These are phyloP conservation scores for Annulohypoxylon nitens DNA, from an alignment of 495 filamentous ascomycete species.

Conservation along the genomic window DNA sequence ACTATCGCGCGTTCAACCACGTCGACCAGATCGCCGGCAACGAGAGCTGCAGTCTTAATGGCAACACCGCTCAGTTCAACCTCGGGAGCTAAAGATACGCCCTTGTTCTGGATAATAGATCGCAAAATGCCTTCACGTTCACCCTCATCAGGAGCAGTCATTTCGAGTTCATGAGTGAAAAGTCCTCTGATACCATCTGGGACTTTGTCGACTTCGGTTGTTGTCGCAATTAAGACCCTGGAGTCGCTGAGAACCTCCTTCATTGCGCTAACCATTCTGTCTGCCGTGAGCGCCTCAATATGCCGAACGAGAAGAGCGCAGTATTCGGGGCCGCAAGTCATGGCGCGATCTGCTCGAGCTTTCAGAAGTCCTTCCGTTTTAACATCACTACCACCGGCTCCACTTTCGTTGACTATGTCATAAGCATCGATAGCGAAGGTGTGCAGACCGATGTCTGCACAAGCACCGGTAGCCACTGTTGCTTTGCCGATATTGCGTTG, in stretches of 20 bases:
- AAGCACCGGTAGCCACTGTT: constrained; percentile 78
- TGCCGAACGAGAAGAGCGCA: constrained; percentile 88
- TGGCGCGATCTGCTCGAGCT: constrained; percentile 86
- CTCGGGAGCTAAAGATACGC: constrained; percentile 78
- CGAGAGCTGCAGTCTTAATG: constrained; percentile 94
- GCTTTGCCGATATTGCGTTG: constrained; percentile 94
- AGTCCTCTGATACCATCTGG: constrained; percentile 88
- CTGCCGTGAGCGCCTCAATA: constrained; percentile 90
- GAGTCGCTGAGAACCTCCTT: constrained; percentile 79
- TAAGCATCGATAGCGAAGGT: constrained; percentile 91
- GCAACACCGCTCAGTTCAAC: constrained; percentile 87
- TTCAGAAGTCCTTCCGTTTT: constrained; percentile 93
- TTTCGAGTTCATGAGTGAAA: constrained; percentile 96
- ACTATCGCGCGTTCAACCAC: constrained; percentile 90
- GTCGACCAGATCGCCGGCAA: constrained; percentile 93
- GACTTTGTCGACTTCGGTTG: constrained; percentile 93
- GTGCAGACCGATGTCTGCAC: constrained; percentile 89
- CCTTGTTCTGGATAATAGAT: constrained; percentile 79
- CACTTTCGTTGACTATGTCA: constrained; percentile 91
- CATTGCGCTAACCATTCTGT: constrained; percentile 85
- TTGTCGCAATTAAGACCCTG: constrained; percentile 89
- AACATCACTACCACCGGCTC: constrained; percentile 86
- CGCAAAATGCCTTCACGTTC: constrained; percentile 89
- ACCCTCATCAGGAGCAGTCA: constrained; percentile 90
- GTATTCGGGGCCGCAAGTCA: constrained; percentile 85